These are phyloP conservation scores for Oryza rufipogon DNA, from an alignment of 176 grass and related monocot species.

Conservation along the genomic window DNA sequence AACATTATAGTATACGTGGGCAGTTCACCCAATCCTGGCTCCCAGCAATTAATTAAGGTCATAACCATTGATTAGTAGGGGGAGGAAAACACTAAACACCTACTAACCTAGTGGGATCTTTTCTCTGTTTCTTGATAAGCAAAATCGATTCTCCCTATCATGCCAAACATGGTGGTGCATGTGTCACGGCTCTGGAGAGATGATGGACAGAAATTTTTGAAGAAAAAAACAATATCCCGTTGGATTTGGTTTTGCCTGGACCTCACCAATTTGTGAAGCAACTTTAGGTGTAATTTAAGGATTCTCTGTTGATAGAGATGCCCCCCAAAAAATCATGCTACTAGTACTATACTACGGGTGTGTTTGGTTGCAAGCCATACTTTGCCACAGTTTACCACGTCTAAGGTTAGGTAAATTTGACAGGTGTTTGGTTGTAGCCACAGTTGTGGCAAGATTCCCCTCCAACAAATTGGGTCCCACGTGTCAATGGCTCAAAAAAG, in stretches of 20 bases:
- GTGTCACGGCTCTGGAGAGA: not conserved
- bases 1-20: not conserved
- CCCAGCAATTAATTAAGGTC: not conserved
- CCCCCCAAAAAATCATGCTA: conserved; percentile 20
- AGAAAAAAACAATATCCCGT: conserved; percentile 35
- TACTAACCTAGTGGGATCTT: conserved; percentile 27
- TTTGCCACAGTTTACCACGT: too few species aligned
- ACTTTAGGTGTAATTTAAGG: conserved; percentile 42
- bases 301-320: conserved; percentile 37
- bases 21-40: not conserved
- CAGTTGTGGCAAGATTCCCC: too few species aligned
- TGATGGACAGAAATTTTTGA: not conserved
- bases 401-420: too few species aligned
- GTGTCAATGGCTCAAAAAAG: too few species aligned
- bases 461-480: too few species aligned
- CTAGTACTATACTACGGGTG: not conserved
- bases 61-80: not conserved
- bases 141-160: conserved; percentile 13
- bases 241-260: conserved; percentile 41
- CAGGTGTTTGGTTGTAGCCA: too few species aligned
- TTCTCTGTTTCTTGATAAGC: not conserved
- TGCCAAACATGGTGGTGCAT: conserved; percentile 27
- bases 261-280: conserved; percentile 5
- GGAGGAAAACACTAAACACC: not conserved
- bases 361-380: too few species aligned